Percentiles rank a stretch among this genome's conserved stretches.
Evolutionary conservation across 208 protist genomes (phyloP).

Genomic region (Trypanosoma mega): DNA sequence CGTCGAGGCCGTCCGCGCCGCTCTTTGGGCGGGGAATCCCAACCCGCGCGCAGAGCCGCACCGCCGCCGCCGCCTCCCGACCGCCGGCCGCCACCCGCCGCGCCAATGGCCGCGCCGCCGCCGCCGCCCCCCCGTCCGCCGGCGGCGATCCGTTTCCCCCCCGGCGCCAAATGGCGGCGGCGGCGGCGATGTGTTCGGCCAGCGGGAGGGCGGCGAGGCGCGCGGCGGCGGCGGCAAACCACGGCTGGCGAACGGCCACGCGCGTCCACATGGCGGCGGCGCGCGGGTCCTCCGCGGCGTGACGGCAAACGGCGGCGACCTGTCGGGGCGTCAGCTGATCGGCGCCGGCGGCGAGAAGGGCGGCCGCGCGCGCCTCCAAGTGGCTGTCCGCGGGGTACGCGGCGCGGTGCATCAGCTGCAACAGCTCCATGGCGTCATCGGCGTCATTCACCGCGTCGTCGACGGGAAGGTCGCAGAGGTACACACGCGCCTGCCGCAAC

Average conservation of each 20-base stretch:
- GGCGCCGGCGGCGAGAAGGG: conserved; percentile 10
- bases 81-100: no score
- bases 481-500: conserved; percentile 31
- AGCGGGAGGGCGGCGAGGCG: conserved; percentile 10
- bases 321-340: conserved; percentile 10
- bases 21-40: not conserved
- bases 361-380: conserved; percentile 20
- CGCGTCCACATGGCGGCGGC: conserved; percentile 26
- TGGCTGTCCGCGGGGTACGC: conserved; percentile 34
- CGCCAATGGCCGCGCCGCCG: not conserved
- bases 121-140: not conserved
- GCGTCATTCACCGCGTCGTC: conserved; percentile 25
- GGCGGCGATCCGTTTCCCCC: conserved; percentile 18
- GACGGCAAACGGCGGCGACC: conserved; percentile 20
- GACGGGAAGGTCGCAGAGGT: conserved; percentile 37
- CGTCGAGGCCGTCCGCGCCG: not conserved
- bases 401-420: conserved; percentile 36
- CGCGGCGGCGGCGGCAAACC: conserved; percentile 9
- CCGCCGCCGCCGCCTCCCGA: no score
- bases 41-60: not conserved
- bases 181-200: conserved; percentile 19
- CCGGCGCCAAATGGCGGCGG: conserved; percentile 19
- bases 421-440: conserved; percentile 38
- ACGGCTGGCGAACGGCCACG: conserved; percentile 20
- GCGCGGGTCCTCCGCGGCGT: conserved; percentile 15